These are phyloP conservation scores for Abelmoschus esculentus DNA, from an alignment of 345 rosid species.

Conservation along the genomic window DNA sequence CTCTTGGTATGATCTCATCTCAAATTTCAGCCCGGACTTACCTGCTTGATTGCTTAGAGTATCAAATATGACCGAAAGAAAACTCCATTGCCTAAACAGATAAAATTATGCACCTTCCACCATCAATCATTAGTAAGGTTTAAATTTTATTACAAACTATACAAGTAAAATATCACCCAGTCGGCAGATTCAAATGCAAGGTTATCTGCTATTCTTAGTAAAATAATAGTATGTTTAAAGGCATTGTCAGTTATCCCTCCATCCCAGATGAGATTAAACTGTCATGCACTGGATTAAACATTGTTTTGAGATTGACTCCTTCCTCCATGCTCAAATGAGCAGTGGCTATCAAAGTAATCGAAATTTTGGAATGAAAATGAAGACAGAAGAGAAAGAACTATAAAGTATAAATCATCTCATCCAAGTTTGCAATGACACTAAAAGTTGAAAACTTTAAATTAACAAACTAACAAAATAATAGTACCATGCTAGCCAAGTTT, in stretches of 20 bases:
- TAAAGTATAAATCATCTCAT: not conserved
- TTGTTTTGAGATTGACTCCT: not conserved
- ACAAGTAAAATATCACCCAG: not conserved
- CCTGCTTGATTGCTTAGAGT: conserved; percentile 16
- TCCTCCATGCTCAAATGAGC: not conserved
- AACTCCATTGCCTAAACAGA: not conserved
- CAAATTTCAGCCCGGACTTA: conserved; percentile 29
- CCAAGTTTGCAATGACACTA: not conserved
- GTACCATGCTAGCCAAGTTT: not conserved
- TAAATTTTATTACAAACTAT: not conserved
- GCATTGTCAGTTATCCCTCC: not conserved
- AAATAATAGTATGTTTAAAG: not conserved
- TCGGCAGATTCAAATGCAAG: not conserved
- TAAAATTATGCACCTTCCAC: not conserved
- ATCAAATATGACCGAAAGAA: not conserved
- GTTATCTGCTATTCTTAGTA: not conserved
- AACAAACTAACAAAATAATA: not conserved
- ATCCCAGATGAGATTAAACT: not conserved
- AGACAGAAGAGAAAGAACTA: not conserved
- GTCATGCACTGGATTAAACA: not conserved
- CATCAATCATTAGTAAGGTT: not conserved
- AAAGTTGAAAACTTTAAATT: not conserved
- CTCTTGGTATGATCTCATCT: conserved; percentile 27
- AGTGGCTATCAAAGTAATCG: not conserved
- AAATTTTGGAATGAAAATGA: not conserved